These are phyloP conservation scores for Geotrichum citri-aurantii DNA, from an alignment of 1,139 yeast genomes.

Conservation along the genomic window DNA sequence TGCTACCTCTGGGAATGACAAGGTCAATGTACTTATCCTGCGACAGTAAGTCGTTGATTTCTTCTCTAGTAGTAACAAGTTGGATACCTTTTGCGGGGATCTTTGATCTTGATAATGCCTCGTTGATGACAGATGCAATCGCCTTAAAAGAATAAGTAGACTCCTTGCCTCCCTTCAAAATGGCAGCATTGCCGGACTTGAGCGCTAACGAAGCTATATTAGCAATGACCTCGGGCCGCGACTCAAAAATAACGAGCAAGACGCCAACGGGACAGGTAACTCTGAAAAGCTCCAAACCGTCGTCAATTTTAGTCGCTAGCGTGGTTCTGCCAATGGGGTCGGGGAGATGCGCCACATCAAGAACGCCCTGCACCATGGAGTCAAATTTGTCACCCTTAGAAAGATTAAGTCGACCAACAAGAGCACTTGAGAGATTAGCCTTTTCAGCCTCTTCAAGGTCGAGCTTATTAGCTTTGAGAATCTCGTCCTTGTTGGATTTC, in stretches of 20 bases:
- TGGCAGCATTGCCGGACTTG: constrained; percentile 88
- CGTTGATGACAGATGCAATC: constrained; percentile 67
- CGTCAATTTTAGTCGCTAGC: constrained; percentile 78
- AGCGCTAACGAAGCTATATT: constrained; percentile 93
- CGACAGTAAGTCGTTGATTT: constrained; percentile 72
- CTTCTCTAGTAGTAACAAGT: constrained; percentile 80
- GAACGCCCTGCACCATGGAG: constrained; percentile 87
- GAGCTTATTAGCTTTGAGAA: constrained; percentile 62
- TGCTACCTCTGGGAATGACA: constrained; percentile 96
- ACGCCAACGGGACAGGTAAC: constrained; percentile 95
- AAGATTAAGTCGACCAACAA: constrained; percentile 79
- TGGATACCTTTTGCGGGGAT: constrained; percentile 82
- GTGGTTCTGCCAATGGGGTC: constrained; percentile 90
- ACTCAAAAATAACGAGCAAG: constrained; percentile 83
- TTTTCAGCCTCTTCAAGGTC: constrained; percentile 68
- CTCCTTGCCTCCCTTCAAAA: constrained; percentile 96
- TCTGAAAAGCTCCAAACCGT: constrained; percentile 72
- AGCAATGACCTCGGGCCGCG: constrained; percentile 98
- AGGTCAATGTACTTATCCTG: constrained; percentile 90
- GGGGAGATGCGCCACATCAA: constrained; percentile 80
- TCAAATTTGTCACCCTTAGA: constrained; percentile 80
- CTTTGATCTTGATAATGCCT: constrained; percentile 48
- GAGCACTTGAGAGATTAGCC: constrained; percentile 56
- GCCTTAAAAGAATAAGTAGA: constrained; percentile 76
- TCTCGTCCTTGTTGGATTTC: constrained; percentile 49